Evolutionary conservation across 2,329 filamentous ascomycete genomes (phyloP), one percentile per base, ranked within the genome.

Genomic region (Paraphaeosphaeria minitans): DNA sequence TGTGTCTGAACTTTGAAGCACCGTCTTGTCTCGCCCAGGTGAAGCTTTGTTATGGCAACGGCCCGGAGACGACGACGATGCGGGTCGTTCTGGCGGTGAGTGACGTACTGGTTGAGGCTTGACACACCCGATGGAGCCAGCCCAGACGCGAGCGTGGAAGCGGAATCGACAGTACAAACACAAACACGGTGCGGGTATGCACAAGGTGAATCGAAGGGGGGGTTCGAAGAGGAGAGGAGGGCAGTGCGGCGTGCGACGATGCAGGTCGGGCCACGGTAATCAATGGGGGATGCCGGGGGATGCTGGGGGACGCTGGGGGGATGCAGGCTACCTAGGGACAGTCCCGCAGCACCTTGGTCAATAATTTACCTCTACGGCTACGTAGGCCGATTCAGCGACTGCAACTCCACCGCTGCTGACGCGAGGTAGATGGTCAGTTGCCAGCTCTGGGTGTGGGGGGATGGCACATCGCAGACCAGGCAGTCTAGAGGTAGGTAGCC

Each of bases 21-120:
- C 31, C 13, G 7, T 49, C 46, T 35, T 52, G 49, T 53, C 41
- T 45, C 16, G 41, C 10, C 16, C 12, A 21, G 21, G 10, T 3
- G 39, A n/a, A 31, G 51, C 41, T 53, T 53, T 53, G 51, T 53
- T 53, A 53, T 53, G 51, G 51, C 51, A 53, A 53, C 51, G 39
- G 41, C 41, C n/a, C 41, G n/a, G 51, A 45, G 51, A 53, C 27
- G 51, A 53, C 27, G 51, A 46, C 27, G 27, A 24, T 31, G 51
- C 51, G 51, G 51, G 51, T 53, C 51, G 51, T 46, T 45, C 51
- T 53, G 51, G 51, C 51, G 51, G 51, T 53, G 51, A 53, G 51
- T 53, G 51, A 53, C 51, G 51, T 53, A 53, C 50, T 46, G 37
- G 21, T n/a, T 21, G 31, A 39, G 47, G 27, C 29, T 39, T 39